Evolutionary conservation across 192 early-diverging fungal species (phyloP), one percentile per base, ranked within the genome.

Genomic region (Coemansia sp.): DNA sequence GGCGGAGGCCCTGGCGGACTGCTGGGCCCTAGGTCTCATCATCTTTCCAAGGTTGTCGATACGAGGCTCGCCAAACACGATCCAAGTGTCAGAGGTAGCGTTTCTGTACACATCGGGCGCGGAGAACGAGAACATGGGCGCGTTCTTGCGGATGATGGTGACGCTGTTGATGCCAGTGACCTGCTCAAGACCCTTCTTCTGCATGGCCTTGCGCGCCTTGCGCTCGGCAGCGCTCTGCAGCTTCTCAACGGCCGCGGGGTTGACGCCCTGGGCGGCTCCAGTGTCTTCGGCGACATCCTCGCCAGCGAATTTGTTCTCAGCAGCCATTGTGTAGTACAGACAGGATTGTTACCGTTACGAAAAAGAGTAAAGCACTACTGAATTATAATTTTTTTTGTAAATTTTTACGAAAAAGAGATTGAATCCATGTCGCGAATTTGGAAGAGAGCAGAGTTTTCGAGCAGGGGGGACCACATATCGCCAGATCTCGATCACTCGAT

Each of bases 131-230:
- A 94, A 92, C 73, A 98, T 82, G 39, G 91, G 88, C 82, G 89
- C 88, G 62, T 87, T 84, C 67, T 89, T 87, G 77, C 94, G 88
- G 64, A 92, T 87, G 69, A 99, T 87, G 75, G 90, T 94, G 62
- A 99, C 93, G 73, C 94, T 90, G 78, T 75, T 90, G 84, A 98
- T 90, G 37, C 91, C 96, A 35, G 87, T 67, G 64, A 97, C 89
- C 72, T 85, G 86, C 86, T 93, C 89, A 50, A 99, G 87, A 62
- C 96, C 96, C 75, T 93, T 89, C 87, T 94, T 93, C 74, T 85
- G 80, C 80, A 99, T 85, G 44, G 94, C 94, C 90, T 99, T 98
- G 77, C 97, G 90, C 56, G 97, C 95, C 92, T 99, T 97, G 85
- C 90, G 91, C 86, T 99, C 96, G 67, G 88, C 87, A 63, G 91